phyloP scores from a whole-genome alignment of 2,329 filamentous ascomycete genomes.

The Botryotinia narcissicola region DNA sequence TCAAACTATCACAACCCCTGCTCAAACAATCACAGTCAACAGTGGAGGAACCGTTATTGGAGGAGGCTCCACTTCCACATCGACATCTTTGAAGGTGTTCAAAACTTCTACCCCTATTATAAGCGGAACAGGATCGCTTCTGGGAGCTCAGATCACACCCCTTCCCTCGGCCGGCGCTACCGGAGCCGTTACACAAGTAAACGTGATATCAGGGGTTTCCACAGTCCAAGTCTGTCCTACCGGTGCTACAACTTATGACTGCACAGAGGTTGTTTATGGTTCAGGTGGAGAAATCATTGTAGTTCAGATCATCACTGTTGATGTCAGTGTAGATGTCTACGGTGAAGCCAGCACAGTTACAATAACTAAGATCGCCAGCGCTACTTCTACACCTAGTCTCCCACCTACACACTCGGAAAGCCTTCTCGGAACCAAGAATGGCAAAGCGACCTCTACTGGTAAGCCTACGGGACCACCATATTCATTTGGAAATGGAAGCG shows the following conservation, averaged over 20 bases:
- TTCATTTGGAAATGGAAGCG: slow-evolving; percentile 12
- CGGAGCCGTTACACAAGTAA: slow-evolving; percentile 16
- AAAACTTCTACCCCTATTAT: slow-evolving; percentile 11
- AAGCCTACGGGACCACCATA: slow-evolving; percentile 3
- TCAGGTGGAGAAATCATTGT: slow-evolving; percentile 9
- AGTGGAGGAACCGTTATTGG: not conserved
- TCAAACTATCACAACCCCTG: not conserved
- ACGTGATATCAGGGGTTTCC: slow-evolving; percentile 18
- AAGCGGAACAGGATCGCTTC: slow-evolving; percentile 5
- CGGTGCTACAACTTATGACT: slow-evolving; percentile 14
- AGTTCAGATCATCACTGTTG: slow-evolving; percentile 19
- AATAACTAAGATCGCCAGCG: slow-evolving; percentile 17
- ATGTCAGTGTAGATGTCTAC: slow-evolving; percentile 14
- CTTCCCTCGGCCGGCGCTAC: not conserved
- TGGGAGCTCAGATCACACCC: slow-evolving; percentile 7
- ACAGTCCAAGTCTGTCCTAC: slow-evolving; percentile 21
- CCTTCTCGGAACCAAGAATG: not conserved
- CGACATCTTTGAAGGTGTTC: slow-evolving; percentile 12
- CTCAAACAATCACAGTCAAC: slow-evolving; percentile 5
- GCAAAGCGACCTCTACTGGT: not conserved
- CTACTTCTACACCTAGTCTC: slow-evolving; percentile 13
- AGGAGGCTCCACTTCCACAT: not conserved
- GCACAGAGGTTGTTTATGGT: slow-evolving; percentile 16
- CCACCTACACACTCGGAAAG: slow-evolving; percentile 4
- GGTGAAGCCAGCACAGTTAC: slow-evolving; percentile 10